phyloP scores from a whole-genome alignment of 2,329 filamentous ascomycete genomes.

The Fusarium sp. region DNA sequence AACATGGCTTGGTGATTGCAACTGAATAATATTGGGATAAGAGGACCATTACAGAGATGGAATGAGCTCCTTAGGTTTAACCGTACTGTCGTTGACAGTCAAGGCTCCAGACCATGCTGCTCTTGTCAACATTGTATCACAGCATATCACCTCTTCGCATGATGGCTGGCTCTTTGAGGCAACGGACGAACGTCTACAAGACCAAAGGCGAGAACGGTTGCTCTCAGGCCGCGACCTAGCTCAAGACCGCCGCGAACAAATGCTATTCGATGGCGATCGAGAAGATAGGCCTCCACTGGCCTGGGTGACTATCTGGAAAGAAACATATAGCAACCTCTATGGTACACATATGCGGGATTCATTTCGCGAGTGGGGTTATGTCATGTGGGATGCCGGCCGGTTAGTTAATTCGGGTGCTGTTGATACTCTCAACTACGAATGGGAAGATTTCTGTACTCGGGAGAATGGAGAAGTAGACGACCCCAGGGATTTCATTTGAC shows the following conservation, averaged over 20 bases:
- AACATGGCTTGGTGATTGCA: background rate
- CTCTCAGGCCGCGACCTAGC: background rate
- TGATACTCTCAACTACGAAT: background rate
- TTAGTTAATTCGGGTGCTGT: background rate
- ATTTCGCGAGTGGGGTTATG: background rate
- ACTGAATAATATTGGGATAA: background rate
- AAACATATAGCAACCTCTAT: slow-evolving; percentile 6
- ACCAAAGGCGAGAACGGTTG: background rate
- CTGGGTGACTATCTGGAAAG: background rate
- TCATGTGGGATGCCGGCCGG: slow-evolving; percentile 11
- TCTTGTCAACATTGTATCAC: background rate
- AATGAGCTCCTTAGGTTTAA: background rate
- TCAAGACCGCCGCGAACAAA: background rate
- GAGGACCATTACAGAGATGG: background rate
- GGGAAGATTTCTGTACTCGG: background rate
- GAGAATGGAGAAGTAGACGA: background rate
- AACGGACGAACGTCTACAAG: background rate
- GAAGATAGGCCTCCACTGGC: background rate
- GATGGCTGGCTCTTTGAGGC: background rate
- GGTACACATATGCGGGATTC: background rate
- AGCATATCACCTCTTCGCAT: background rate
- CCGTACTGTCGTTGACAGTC: background rate
- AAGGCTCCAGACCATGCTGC: background rate
- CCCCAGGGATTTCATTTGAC: background rate
- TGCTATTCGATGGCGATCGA: slow-evolving; percentile 1